A percentile compares a stretch with the other conserved stretches of the same genome.
Evolutionary conservation across 1,139 yeast genomes (phyloP).

Genomic region (Hanseniaspora sp.): DNA sequence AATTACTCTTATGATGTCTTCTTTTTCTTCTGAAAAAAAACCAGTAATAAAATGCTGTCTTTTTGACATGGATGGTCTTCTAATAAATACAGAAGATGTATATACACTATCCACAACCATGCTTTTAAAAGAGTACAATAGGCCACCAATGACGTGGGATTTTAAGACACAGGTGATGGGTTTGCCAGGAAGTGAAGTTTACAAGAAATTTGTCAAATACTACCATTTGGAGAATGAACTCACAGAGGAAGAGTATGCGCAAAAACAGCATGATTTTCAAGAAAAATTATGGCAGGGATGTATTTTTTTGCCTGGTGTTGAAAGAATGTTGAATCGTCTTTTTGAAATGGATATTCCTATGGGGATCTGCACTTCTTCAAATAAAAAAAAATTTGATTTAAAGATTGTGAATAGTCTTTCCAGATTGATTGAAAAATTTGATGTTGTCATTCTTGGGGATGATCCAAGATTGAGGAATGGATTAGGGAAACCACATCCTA

Average conservation of each 20-base stretch:
- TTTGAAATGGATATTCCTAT: slow-evolving; percentile 47
- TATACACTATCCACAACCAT: slow-evolving; percentile 69
- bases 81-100: slow-evolving; percentile 80
- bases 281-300: slow-evolving; percentile 50
- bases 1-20: no score
- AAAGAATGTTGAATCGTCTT: slow-evolving; percentile 49
- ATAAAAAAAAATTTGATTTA: slow-evolving; percentile 43
- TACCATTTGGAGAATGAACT: slow-evolving; percentile 46
- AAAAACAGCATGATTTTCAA: slow-evolving; percentile 46
- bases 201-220: slow-evolving; percentile 53
- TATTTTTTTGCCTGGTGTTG: slow-evolving; percentile 72
- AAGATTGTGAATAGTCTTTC: slow-evolving; percentile 57
- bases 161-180: slow-evolving; percentile 81
- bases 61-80: slow-evolving; percentile 92
- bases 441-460: slow-evolving; percentile 76
- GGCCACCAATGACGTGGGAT: slow-evolving; percentile 81
- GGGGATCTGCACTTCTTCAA: slow-evolving; percentile 88
- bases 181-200: slow-evolving; percentile 67
- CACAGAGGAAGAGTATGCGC: slow-evolving; percentile 50
- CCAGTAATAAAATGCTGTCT: slow-evolving; percentile 61
- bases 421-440: slow-evolving; percentile 51
- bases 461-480: slow-evolving; percentile 72
- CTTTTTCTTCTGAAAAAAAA: not conserved
- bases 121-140: slow-evolving; percentile 54
- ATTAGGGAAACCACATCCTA: slow-evolving; percentile 86